Evolutionary conservation across 768 basidiomycete species (phyloP), one percentile per base, ranked within the genome.

Genomic region (Psilocybe azurescens): DNA sequence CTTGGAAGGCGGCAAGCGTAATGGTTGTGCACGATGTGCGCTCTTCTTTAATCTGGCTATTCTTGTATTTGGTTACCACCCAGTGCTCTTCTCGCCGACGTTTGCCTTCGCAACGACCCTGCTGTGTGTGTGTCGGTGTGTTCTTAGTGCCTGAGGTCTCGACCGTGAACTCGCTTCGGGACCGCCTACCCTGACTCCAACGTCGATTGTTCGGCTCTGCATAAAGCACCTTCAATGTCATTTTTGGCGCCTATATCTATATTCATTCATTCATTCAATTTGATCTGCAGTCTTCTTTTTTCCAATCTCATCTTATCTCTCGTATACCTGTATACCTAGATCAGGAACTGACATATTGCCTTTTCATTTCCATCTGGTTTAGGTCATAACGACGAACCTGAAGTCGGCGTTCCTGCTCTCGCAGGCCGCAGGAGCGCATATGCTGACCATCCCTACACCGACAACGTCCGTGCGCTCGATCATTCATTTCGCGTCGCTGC

Each of bases 361-460:
- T 44, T 54, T 6, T 32, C 13, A 48, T 36, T 3, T 49, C 11
- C 14, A 29, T 47, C 55, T 67, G 50, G 46, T 68, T 16, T 44
- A 93, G 92, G 93, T 94, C 59, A 79, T 95, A 61, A 84, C 91
- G 68, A 86, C 93, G 67, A 97, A 97, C 80, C 86, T 97, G 72
- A 94, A 93, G 75, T 86, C 93, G 7, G 87, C 85, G 60, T 97
- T 90, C 85, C 82, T 94, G 30, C 89, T 96, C 64, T 88, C 87
- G 14, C 91, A 91, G 75, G 90, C 93, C 53, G 91, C 90, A n/a
- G 95, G 93, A 11, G 80, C 83, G 64, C 95, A 97, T 36, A 58
- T 58, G 56, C 56, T 58, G 14, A 49, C 47, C 20, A 38, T 58
- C 20, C 56, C 56, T 89, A 91, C 56, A 90, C 29, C 49, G 8